These are phyloP conservation scores for Dictyostelium firmibasis DNA, from an alignment of 78 protist genomes.

Conservation along the genomic window DNA sequence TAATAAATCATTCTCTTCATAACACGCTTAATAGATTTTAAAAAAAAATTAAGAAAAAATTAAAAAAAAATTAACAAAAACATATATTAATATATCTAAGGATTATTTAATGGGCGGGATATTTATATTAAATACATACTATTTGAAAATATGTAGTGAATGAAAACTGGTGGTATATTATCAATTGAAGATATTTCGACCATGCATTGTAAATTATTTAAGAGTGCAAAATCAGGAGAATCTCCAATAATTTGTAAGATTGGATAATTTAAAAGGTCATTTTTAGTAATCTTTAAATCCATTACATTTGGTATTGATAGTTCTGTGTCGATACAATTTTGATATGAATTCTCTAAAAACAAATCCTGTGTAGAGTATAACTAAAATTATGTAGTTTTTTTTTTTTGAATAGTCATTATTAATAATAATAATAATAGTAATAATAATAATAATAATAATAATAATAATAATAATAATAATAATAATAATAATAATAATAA, in stretches of 20 bases:
- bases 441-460: no score
- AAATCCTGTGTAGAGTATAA: background rate
- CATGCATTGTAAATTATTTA: background rate
- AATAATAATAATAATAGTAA: no score
- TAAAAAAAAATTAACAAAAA: no score
- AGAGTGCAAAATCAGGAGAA: background rate
- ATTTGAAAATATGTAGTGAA: background rate
- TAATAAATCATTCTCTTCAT: conserved; percentile 31
- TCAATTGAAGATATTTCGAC: background rate
- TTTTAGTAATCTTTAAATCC: background rate
- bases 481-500: no score
- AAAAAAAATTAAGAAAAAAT: no score
- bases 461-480: no score
- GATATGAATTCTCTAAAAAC: background rate
- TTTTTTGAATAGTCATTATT: no score
- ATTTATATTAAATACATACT: background rate
- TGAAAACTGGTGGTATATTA: background rate
- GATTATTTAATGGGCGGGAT: no score
- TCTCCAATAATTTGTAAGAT: background rate
- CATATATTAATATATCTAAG: no score
- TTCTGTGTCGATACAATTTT: background rate
- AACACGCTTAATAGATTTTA: no score
- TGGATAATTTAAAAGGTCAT: background rate
- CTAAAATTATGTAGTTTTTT: background rate
- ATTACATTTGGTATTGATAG: background rate